Evolutionary conservation across 805 yeast genomes (phyloP).

Genomic region (Ogataea pilisensis): DNA sequence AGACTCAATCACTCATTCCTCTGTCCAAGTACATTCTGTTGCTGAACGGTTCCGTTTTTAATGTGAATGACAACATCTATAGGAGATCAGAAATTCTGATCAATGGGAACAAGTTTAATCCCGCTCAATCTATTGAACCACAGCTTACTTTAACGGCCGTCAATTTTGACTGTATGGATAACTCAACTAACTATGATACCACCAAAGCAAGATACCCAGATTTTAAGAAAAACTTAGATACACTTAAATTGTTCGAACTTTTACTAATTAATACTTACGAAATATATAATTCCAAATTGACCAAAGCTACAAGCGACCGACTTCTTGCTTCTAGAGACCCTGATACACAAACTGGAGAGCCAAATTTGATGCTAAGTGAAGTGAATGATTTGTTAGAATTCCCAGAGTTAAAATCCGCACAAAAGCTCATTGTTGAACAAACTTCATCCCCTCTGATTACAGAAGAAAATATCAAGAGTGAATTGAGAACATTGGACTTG

Average conservation of each 20-base stretch:
- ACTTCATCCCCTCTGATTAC: constrained; percentile 6
- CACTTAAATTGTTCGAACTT: constrained; percentile 24
- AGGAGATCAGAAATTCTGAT: constrained; percentile 35
- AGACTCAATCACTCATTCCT: constrained; percentile 28
- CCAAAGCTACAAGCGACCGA: constrained; percentile 24
- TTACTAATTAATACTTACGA: constrained; percentile 28
- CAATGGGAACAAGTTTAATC: constrained; percentile 40
- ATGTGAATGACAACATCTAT: constrained; percentile 36
- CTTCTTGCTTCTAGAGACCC: constrained; percentile 6
- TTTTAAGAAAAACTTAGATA: constrained; percentile 24
- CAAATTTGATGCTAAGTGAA: constrained; percentile 12
- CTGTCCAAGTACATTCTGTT: constrained; percentile 32
- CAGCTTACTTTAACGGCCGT: constrained; percentile 34
- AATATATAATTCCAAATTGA: constrained; percentile 24
- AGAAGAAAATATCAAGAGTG: constrained; percentile 20
- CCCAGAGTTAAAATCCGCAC: constrained; percentile 16
- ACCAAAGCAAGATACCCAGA: constrained; percentile 29
- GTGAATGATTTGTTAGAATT: constrained; percentile 17
- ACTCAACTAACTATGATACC: constrained; percentile 29
- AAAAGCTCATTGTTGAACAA: constrained; percentile 3
- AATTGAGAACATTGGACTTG: constrained; percentile 22
- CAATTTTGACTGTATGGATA: constrained; percentile 33
- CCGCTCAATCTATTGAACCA: constrained; percentile 36
- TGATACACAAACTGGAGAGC: constrained; percentile 4
- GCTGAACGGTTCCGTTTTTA: constrained; percentile 38